Percentiles rank a stretch among this genome's conserved stretches.
These are phyloP conservation scores for Lecanoromycetidae sp. DNA, from an alignment of 2,329 filamentous ascomycete species.

Conservation along the genomic window DNA sequence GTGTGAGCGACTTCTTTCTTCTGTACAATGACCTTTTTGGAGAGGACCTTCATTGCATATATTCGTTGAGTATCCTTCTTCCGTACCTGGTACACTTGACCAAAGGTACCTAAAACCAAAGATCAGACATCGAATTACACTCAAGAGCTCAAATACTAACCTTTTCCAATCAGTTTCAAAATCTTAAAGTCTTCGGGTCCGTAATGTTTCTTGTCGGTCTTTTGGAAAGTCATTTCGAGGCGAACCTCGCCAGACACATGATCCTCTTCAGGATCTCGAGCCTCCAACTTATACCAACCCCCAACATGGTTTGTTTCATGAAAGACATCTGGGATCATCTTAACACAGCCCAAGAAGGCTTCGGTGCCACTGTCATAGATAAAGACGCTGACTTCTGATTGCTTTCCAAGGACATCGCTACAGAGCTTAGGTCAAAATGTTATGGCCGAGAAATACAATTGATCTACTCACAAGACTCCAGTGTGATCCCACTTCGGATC, in stretches of 20 bases:
- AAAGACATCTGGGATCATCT: conserved; percentile 60
- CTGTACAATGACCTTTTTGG: conserved; percentile 98
- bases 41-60: conserved; percentile 98
- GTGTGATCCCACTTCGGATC: conserved; percentile 94
- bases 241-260: conserved; percentile 76
- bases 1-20: conserved; percentile 99
- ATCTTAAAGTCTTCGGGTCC: conserved; percentile 95
- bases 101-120: conserved; percentile 57
- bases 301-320: conserved; percentile 59
- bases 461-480: conserved; percentile 68
- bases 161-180: conserved; percentile 90
- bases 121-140: conserved; percentile 1
- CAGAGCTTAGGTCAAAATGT: conserved; percentile 22
- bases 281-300: conserved; percentile 73
- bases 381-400: conserved; percentile 82
- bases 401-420: conserved; percentile 85
- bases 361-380: conserved; percentile 84
- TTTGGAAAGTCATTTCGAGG: conserved; percentile 74
- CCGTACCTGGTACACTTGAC: conserved; percentile 94
- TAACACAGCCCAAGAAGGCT: conserved; percentile 81
- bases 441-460: background rate
- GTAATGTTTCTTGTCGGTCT: conserved; percentile 78
- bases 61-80: conserved; percentile 95
- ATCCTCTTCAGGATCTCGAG: conserved; percentile 67
- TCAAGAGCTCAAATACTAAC: conserved; percentile 17